A percentile compares a stretch with the other conserved stretches of the same genome.
Conservation (phyloP, 148 eudicot species). For the Vaccinium darrowii region DNA sequence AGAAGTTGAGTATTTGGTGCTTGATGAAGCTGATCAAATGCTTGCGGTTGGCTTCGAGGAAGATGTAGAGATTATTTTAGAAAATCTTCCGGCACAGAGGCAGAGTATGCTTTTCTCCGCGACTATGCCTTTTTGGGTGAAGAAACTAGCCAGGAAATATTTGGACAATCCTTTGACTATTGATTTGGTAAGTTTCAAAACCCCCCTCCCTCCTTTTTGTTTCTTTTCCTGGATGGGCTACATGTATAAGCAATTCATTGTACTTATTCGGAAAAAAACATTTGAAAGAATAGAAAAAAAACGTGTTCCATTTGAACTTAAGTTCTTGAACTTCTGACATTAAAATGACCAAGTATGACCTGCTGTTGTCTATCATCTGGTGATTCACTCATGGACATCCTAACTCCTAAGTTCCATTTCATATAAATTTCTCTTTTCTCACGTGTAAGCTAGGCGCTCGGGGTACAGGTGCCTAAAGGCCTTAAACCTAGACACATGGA, state of each 20-base stretch:
- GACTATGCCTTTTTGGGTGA: conserved; percentile 95
- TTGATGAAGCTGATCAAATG: conserved; percentile 99
- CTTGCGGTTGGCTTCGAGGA: conserved; percentile 99
- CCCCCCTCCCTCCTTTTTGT: neutral
- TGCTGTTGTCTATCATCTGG: neutral
- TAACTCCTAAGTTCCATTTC: neutral
- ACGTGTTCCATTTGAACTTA: neutral
- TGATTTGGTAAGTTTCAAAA: conserved; percentile 57
- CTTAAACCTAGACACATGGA: neutral
- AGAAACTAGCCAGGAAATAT: conserved; percentile 81
- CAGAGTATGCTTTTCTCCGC: conserved; percentile 99
- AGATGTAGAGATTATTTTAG: conserved; percentile 82
- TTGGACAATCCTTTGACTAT: conserved; percentile 79
- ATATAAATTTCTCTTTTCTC: neutral
- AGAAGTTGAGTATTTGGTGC: conserved; percentile 84
- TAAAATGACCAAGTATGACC: neutral
- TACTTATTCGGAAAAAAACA: neutral
- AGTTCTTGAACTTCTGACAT: neutral
- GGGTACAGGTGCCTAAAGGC: neutral
- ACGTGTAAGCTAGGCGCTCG: neutral
- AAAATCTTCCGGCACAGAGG: conserved; percentile 70
- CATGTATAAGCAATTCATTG: neutral
- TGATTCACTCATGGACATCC: neutral
- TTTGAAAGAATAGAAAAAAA: neutral
- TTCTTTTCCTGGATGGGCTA: neutral